Evolutionary conservation across 768 basidiomycete species (phyloP).

Genomic region (Termitomyces sp.): DNA sequence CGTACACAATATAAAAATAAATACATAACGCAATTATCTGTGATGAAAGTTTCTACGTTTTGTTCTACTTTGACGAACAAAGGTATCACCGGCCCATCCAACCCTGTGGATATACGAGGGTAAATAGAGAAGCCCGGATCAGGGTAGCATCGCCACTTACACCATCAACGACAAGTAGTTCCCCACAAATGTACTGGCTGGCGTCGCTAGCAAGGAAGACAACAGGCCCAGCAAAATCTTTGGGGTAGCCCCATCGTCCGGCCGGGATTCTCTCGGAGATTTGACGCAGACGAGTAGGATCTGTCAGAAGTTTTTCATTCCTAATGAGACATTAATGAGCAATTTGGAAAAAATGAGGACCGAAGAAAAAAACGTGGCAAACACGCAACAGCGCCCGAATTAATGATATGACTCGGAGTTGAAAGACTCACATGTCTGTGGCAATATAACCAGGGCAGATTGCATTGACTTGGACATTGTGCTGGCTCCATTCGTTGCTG

Average conservation of each 20-base stretch:
- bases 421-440: conserved; percentile 70
- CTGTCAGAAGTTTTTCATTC: conserved; percentile 44
- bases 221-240: conserved; percentile 68
- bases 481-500: conserved; percentile 88
- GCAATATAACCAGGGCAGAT: conserved; percentile 86
- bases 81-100: conserved; percentile 52
- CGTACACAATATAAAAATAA: background rate
- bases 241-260: conserved; percentile 64
- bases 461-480: conserved; percentile 85
- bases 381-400: background rate
- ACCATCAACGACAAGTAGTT: conserved; percentile 66
- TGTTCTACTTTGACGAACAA: background rate
- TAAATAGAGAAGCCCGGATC: conserved; percentile 12
- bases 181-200: conserved; percentile 69
- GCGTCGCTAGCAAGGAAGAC: conserved; percentile 68
- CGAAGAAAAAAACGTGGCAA: background rate
- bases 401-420: background rate
- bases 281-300: conserved; percentile 62
- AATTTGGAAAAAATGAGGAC: background rate
- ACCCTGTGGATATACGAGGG: conserved; percentile 33
- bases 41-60: background rate
- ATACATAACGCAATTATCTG: background rate
- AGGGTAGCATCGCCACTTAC: conserved; percentile 27
- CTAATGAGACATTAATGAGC: conserved; percentile 17
- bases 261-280: conserved; percentile 73